Evolutionary conservation across 805 yeast genomes (phyloP), one percentile per base, ranked within the genome.

Genomic region (Candida patagonica): DNA sequence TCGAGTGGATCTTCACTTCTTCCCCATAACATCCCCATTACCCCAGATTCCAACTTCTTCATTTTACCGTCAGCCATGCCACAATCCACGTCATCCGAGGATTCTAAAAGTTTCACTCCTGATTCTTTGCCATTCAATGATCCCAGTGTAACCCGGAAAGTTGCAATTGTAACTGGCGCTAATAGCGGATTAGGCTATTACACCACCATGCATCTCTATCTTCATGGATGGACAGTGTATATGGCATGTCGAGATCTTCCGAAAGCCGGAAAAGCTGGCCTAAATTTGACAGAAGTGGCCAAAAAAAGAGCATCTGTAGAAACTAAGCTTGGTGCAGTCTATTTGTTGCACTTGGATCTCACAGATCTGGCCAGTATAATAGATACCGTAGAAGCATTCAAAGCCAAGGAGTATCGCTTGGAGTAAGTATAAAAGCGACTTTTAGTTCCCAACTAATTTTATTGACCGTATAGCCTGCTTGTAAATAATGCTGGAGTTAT

Each of bases 401-500:
- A 30, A 31, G 7, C 32, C 15, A 27, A 26, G 13, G 46, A 44
- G 26, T 60, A 40, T 67, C 57, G 33, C 10, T 30, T 47, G 17
- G 38, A 35, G 9, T 26, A 23, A 15, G 45, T 39, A 10, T n/a
- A 6, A 9, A 12, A n/a, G 17, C 7, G 26, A 5, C 42, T 35
- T n/a, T 12, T n/a, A 2, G 19, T 35, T n/a, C 26, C 36, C 26
- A 25, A 17, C 4, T n/a, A 34, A 16, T 19, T 15, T 12, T 42
- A 38, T 23, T 13, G 16, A 23, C n/a, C 7, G 13, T 54, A 85
- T 20, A 76, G 83, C 54, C 58, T 84, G 20, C 65, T 85, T 20
- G 68, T 85, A 30, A 74, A 82, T 48, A 84, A 84, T 56, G 88
- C 94, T 1, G 92, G 94, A 2, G 76, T 81, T 4, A 79, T 81